A percentile compares a stretch with the other conserved stretches of the same genome.
phyloP scores from a whole-genome alignment of 192 early-diverging fungal species.

The Umbelopsis sp. region DNA sequence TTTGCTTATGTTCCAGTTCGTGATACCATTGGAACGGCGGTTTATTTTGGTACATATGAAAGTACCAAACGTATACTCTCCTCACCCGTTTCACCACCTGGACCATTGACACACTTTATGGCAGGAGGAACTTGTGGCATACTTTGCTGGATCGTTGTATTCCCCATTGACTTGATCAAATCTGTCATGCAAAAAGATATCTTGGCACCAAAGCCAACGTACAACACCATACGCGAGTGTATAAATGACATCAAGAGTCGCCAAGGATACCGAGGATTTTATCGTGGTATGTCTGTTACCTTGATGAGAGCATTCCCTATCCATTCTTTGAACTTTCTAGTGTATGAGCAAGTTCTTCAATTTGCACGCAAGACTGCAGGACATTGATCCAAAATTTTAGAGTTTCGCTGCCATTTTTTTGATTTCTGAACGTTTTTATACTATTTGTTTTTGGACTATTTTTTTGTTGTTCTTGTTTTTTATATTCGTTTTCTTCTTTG shows the following conservation, averaged over 20 bases:
- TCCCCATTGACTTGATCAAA: constrained; percentile 79
- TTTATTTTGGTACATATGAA: constrained; percentile 74
- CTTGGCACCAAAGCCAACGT: constrained; percentile 48
- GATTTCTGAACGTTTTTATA: not conserved
- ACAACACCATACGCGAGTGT: constrained; percentile 45
- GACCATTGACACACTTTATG: constrained; percentile 72
- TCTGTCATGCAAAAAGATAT: constrained; percentile 76
- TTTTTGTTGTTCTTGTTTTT: not conserved
- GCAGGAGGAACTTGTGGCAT: constrained; percentile 79
- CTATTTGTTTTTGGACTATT: too few species aligned
- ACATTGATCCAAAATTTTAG: not conserved
- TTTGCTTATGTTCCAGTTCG: constrained; percentile 27
- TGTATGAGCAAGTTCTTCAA: constrained; percentile 65
- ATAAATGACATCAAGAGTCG: constrained; percentile 52
- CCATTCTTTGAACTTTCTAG: constrained; percentile 82
- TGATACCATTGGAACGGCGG: constrained; percentile 67
- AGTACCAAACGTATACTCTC: constrained; percentile 46
- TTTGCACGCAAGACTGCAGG: not conserved
- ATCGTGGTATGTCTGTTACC: constrained; percentile 75
- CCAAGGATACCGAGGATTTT: constrained; percentile 63
- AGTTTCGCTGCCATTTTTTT: not conserved
- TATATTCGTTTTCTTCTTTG: not conserved
- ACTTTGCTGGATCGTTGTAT: constrained; percentile 75
- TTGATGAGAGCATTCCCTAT: constrained; percentile 78
- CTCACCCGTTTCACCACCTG: constrained; percentile 46